Evolutionary conservation across 164 flowering plant genomes (phyloP), one percentile per base, ranked within the genome.

Genomic region (Magnolia officinalis): DNA sequence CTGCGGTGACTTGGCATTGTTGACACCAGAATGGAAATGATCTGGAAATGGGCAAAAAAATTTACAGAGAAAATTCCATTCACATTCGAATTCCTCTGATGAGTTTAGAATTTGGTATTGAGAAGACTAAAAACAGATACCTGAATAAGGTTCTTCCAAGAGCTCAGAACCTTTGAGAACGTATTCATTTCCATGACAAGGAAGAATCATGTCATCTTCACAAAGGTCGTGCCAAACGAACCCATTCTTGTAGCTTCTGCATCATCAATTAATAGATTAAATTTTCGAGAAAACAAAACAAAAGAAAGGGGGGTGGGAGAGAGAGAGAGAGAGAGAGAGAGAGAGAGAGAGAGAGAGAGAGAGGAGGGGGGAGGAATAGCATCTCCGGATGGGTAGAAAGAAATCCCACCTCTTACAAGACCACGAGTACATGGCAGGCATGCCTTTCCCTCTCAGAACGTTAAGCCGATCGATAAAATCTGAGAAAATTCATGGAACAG

Each of bases 151-250:
- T 19, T 90, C 97, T 72, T 92, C 96, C 70, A 92, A 84, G 63
- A 96, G 86, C 84, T 96, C 98, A 6, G 99, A 94, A 72, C 99
- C 99, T 81, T 96, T 96, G 64, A 96, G 96, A 74, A 94, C 91
- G 72, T 92, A 93, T 76, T 96, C 98, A 83, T 86, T 89, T 63
- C 98, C 98, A 80, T 89, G 88, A 72, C 92, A 88, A 45, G 98
- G 98, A 81, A 88, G 88, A 81, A 96, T 94, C 13, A 90, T 74
- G 77, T 96, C 99, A 81, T 92, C 92, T 72, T 91, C 93, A 69
- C 86, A 82, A 18, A 96, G 87, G 84, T 96, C 98, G 74, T 96
- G 98, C 98, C 99, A 96, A 11, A 96, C 98, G 85, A 85, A 96
- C 73, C 98, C 99, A 80, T 79, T 91, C 89, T 88, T 96, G 80